Conservation (phyloP, 148 eudicot genomes). For the Dianthus caryophyllus region DNA sequence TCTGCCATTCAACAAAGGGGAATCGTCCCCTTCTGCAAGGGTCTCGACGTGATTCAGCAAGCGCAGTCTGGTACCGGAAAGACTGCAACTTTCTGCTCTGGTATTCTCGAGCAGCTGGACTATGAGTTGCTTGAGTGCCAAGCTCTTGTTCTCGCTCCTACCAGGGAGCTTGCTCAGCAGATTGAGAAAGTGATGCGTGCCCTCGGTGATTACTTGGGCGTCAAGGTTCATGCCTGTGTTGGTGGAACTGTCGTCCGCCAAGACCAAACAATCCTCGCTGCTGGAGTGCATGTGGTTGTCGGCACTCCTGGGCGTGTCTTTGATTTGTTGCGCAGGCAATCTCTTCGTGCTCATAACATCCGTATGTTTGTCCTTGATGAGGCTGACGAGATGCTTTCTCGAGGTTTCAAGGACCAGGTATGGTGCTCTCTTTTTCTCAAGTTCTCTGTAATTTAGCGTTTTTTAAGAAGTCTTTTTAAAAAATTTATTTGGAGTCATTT, state of each 20-base stretch:
- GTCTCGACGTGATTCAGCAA: slow-evolving; percentile 44
- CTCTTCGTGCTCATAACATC: slow-evolving; percentile 51
- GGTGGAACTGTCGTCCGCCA: slow-evolving; percentile 78
- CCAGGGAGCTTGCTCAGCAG: slow-evolving; percentile 43
- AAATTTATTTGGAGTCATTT: too few species aligned
- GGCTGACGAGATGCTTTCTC: slow-evolving; percentile 83
- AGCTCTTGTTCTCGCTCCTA: slow-evolving; percentile 40
- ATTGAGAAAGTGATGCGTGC: slow-evolving; percentile 46
- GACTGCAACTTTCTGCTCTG: slow-evolving; percentile 43
- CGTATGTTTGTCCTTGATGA: slow-evolving; percentile 78
- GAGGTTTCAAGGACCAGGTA: slow-evolving; percentile 82
- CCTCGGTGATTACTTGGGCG: slow-evolving; percentile 59
- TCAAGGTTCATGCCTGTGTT: slow-evolving; percentile 79
- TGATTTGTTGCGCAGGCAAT: slow-evolving; percentile 68
- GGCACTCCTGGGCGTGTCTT: slow-evolving; percentile 81
- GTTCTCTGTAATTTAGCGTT: too few species aligned
- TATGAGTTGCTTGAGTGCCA: slow-evolving; percentile 32
- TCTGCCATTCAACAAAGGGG: slow-evolving; percentile 42
- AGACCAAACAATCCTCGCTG: slow-evolving; percentile 58
- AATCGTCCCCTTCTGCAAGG: slow-evolving; percentile 35
- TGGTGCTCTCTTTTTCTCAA: not conserved
- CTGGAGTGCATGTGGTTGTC: slow-evolving; percentile 73
- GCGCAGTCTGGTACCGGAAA: slow-evolving; percentile 40
- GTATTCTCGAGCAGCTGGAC: slow-evolving; percentile 33
- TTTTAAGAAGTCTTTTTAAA: too few species aligned